Evolutionary conservation across 1,284 basidiomycete species (phyloP).

Genomic region (Earliella scabrosa): DNA sequence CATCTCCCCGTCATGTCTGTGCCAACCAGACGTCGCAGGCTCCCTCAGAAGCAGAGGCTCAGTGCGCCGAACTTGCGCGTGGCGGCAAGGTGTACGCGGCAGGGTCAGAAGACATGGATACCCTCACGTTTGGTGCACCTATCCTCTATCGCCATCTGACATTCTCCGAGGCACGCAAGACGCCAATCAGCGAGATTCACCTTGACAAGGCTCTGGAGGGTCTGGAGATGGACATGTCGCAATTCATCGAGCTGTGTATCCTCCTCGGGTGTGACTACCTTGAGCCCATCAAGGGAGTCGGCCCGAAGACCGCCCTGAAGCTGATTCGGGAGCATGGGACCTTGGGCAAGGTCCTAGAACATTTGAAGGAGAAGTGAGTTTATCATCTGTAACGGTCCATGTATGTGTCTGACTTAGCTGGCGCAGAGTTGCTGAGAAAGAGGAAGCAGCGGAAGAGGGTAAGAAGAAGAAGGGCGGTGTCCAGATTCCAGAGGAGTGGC

Average conservation of each 20-base stretch:
- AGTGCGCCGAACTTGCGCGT: slow-evolving; percentile 96
- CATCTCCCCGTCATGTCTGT: not conserved
- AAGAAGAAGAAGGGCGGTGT: slow-evolving; percentile 74
- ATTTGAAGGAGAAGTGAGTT: slow-evolving; percentile 79
- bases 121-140: slow-evolving; percentile 93
- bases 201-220: slow-evolving; percentile 87
- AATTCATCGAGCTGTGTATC: slow-evolving; percentile 98
- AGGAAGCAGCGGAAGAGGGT: slow-evolving; percentile 52
- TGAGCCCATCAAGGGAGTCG: slow-evolving; percentile 94
- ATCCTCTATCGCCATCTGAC: slow-evolving; percentile 95
- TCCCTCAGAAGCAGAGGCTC: slow-evolving; percentile 97
- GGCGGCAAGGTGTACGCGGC: slow-evolving; percentile 96
- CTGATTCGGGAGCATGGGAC: slow-evolving; percentile 87
- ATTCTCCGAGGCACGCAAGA: slow-evolving; percentile 98
- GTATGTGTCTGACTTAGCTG: not conserved
- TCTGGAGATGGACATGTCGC: slow-evolving; percentile 90
- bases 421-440: slow-evolving; percentile 53
- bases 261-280: slow-evolving; percentile 98
- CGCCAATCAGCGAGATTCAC: slow-evolving; percentile 94
- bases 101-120: slow-evolving; percentile 99
- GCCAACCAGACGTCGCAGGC: slow-evolving; percentile 55
- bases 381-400: too few relatives aligned
- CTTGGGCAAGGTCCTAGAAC: slow-evolving; percentile 82
- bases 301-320: slow-evolving; percentile 95
- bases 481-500: slow-evolving; percentile 91